Evolutionary conservation across 352 stramenopile genomes (phyloP).

Genomic region (Aphanomyces invadans): DNA sequence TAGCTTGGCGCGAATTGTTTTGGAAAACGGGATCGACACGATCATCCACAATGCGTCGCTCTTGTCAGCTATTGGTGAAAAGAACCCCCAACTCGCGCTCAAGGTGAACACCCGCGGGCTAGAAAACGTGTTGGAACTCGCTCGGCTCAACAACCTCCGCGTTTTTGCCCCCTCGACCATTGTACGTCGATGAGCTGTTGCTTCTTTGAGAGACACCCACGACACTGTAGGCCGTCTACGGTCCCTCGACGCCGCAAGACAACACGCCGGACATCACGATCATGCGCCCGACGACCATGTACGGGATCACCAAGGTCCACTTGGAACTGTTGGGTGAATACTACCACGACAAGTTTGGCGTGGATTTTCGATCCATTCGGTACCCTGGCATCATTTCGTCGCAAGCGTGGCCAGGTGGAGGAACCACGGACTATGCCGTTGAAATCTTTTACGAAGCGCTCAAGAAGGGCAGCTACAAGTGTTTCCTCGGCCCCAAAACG

Average conservation of each 20-base stretch:
- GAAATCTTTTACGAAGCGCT: slow-evolving; percentile 92
- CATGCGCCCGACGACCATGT: slow-evolving; percentile 89
- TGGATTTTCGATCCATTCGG: slow-evolving; percentile 87
- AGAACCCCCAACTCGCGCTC: slow-evolving; percentile 83
- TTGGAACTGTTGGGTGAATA: slow-evolving; percentile 87
- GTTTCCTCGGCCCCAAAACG: slow-evolving; percentile 71
- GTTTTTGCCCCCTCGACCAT: slow-evolving; percentile 90
- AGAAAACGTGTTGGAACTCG: slow-evolving; percentile 87
- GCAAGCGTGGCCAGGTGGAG: slow-evolving; percentile 73
- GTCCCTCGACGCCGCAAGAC: slow-evolving; percentile 75
- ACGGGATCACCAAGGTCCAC: slow-evolving; percentile 89
- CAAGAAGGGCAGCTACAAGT: slow-evolving; percentile 82
- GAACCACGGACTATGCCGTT: slow-evolving; percentile 87
- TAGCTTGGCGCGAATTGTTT: slow-evolving; percentile 65
- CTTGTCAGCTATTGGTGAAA: slow-evolving; percentile 84
- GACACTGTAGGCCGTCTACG: slow-evolving; percentile 70
- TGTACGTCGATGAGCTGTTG: slow-evolving; percentile 26
- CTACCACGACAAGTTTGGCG: slow-evolving; percentile 87
- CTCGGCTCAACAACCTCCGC: slow-evolving; percentile 76
- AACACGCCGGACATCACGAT: slow-evolving; percentile 83
- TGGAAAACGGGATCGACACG: slow-evolving; percentile 82
- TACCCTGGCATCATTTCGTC: slow-evolving; percentile 89
- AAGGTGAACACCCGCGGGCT: slow-evolving; percentile 84
- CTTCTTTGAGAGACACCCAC: no score
- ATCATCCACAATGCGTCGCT: slow-evolving; percentile 89